Evolutionary conservation across 2,329 filamentous ascomycete genomes (phyloP).

Genomic region (Claviceps humidiphila): DNA sequence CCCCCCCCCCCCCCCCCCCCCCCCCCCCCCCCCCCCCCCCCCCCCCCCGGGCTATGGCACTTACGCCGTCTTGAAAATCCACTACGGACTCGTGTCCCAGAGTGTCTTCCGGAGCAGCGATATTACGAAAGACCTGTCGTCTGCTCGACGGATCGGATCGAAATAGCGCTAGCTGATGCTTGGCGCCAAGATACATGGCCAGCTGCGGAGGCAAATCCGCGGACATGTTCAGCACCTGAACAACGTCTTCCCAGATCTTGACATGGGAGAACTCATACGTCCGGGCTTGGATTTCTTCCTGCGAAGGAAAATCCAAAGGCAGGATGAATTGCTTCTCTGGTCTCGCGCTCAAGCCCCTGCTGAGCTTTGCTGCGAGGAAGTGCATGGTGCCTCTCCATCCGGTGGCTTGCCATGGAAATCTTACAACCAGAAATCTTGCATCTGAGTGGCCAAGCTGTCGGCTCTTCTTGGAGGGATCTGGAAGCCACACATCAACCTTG

Average conservation of each 20-base stretch:
- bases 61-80: constrained; percentile 57
- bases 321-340: constrained; percentile 53
- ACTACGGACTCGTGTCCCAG: constrained; percentile 52
- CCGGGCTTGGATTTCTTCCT: constrained; percentile 41
- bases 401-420: constrained; percentile 48
- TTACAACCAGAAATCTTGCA: constrained; percentile 47
- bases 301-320: constrained; percentile 48
- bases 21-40: no score
- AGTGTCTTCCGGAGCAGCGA: constrained; percentile 41
- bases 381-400: constrained; percentile 35
- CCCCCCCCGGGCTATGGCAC: constrained; percentile 15
- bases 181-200: constrained; percentile 51
- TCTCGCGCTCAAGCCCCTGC: constrained; percentile 31
- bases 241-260: constrained; percentile 49
- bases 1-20: no score
- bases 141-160: constrained; percentile 45
- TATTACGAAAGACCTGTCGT: constrained; percentile 43
- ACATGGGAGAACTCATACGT: constrained; percentile 49
- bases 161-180: constrained; percentile 54
- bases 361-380: constrained; percentile 35
- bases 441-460: constrained; percentile 39
- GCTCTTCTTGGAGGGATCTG: constrained; percentile 43
- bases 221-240: constrained; percentile 42
- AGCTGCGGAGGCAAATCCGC: constrained; percentile 49
- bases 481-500: constrained; percentile 53